phyloP scores from a whole-genome alignment of 768 basidiomycete species.

The Panus rudis region DNA sequence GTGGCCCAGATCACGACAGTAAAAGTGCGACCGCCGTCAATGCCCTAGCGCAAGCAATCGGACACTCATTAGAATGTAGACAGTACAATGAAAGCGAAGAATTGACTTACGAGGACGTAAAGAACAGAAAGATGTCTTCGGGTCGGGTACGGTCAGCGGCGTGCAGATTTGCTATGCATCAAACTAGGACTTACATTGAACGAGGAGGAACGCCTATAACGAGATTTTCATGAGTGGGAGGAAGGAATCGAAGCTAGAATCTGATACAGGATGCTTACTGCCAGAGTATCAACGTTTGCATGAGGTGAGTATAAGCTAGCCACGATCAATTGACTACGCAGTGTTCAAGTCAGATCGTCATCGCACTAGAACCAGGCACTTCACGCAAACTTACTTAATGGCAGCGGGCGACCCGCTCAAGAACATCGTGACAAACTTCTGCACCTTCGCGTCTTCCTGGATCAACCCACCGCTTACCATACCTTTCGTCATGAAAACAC shows the following conservation, averaged over 20 bases:
- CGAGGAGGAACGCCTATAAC: constrained; percentile 31
- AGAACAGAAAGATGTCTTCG: constrained; percentile 38
- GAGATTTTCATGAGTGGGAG: too few relatives aligned
- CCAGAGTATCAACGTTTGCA: constrained; percentile 36
- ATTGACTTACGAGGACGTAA: constrained; percentile 35
- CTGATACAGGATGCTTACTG: constrained; percentile 20
- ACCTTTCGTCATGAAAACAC: constrained; percentile 26
- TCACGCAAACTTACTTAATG: constrained; percentile 26
- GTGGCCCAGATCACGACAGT: constrained; percentile 2
- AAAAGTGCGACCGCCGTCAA: constrained; percentile 11
- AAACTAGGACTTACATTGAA: constrained; percentile 34
- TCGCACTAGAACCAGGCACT: too few relatives aligned
- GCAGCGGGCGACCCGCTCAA: constrained; percentile 41
- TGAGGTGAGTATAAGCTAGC: constrained; percentile 38
- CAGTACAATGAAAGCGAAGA: neutral
- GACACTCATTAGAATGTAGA: neutral
- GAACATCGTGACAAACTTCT: constrained; percentile 39
- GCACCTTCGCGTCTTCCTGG: constrained; percentile 29
- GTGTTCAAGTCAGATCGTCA: too few relatives aligned
- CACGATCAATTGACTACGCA: constrained; percentile 35
- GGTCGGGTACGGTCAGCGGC: neutral
- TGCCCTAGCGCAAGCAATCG: too few relatives aligned
- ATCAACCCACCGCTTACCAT: constrained; percentile 26
- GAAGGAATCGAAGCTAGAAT: neutral
- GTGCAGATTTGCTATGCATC: neutral